These are phyloP conservation scores for Alternaria postmessia DNA, from an alignment of 2,329 filamentous ascomycete genomes.

Conservation along the genomic window DNA sequence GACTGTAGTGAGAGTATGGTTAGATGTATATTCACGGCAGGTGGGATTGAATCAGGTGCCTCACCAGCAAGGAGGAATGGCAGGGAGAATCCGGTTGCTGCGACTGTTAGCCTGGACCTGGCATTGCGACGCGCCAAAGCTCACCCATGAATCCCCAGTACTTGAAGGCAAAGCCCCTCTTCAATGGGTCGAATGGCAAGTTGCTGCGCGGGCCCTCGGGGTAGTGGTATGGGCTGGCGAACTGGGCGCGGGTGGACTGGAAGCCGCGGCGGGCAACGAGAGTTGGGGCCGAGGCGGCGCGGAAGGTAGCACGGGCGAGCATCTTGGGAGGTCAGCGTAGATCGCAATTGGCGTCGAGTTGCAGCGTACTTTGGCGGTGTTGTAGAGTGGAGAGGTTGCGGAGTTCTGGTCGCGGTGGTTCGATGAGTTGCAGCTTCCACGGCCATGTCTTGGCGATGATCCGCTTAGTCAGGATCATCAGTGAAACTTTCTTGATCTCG, in stretches of 20 bases:
- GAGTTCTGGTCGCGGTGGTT: constrained; percentile 25
- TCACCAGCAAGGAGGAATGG: constrained; percentile 72
- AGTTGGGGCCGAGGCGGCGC: constrained; percentile 67
- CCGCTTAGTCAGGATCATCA: not conserved
- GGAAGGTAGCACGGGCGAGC: constrained; percentile 73
- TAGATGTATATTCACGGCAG: constrained; percentile 21
- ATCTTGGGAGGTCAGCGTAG: constrained; percentile 67
- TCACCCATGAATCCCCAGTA: constrained; percentile 84
- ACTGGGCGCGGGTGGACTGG: constrained; percentile 84
- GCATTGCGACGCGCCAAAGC: constrained; percentile 40
- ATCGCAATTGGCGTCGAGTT: constrained; percentile 33
- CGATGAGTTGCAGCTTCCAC: constrained; percentile 12
- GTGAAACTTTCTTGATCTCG: constrained; percentile 13
- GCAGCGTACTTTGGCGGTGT: constrained; percentile 41
- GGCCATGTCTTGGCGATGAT: constrained; percentile 7
- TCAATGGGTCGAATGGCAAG: constrained; percentile 96
- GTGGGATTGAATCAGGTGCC: constrained; percentile 30
- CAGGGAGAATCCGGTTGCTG: constrained; percentile 65
- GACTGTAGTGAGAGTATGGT: constrained; percentile 55
- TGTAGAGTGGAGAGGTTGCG: constrained; percentile 38
- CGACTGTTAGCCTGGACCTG: constrained; percentile 48
- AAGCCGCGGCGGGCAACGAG: constrained; percentile 89
- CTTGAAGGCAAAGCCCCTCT: constrained; percentile 80
- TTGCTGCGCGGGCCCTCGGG: constrained; percentile 94
- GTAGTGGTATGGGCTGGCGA: constrained; percentile 96